Evolutionary conservation across 176 grass and related monocot genomes (phyloP), one percentile per base, ranked within the genome.

Genomic region (Chrysopogon serrulatus): DNA sequence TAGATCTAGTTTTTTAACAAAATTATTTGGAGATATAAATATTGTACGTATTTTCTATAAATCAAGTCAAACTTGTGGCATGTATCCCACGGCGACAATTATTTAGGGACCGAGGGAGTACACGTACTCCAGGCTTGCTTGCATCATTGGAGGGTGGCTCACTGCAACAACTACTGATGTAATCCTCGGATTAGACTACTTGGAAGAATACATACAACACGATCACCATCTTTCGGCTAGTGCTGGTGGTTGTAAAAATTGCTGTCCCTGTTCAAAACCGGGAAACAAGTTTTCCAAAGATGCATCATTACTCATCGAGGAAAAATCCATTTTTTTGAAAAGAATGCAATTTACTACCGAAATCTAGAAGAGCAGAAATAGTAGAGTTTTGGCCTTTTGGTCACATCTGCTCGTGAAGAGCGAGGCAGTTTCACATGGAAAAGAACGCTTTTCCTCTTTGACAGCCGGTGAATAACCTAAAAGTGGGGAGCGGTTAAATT

Each of bases 181-280:
- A 43, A 32, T 80, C 63, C 4, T 44, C 43, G 18, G 19, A 71
- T 60, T 61, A 63, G 53, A 36, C 13, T 45, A 45, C 1, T 47
- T 23, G 27, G 19, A 44, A 64, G 18, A 63, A 47, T 73, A 5
- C 42, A n/a, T n/a, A n/a, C n/a, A 57, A 57, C 24, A 4, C 53
- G 34, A 31, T 68, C 45, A 56, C 35, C 39, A n/a, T 23, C 33
- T 35, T 23, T 41, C 13, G 0, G 41, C 48, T 65, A 61, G 79
- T 83, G 79, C 24, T 15, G 51, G 79, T 63, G n/a, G 79, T 63
- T 82, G 32, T 21, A 68, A 81, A n/a, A 57, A 78, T 78, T 54
- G 33, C 0, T 65, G 40, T 49, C 53, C 6, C 37, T 51, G 65
- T 78, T 31, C n/a, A 69, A 18, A 26, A 49, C 73, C 57, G 24